Evolutionary conservation across 352 stramenopile genomes (phyloP).

Genomic region (Phytophthora pini): DNA sequence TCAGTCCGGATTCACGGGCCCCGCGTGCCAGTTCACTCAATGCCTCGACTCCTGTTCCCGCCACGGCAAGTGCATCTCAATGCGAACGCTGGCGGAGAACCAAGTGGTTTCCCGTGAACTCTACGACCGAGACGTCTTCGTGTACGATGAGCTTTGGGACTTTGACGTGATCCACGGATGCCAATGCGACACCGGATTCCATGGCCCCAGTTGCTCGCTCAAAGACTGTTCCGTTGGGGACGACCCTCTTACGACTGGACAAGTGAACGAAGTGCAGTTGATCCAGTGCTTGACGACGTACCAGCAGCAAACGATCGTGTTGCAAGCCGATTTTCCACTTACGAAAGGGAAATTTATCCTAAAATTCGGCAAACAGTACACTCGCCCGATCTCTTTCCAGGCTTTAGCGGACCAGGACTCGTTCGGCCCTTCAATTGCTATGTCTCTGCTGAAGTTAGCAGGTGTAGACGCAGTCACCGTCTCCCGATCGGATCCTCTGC

Average conservation of each 20-base stretch:
- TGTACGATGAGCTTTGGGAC: constrained; percentile 75
- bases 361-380: constrained; percentile 69
- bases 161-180: constrained; percentile 81
- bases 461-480: constrained; percentile 50
- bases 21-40: constrained; percentile 66
- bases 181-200: constrained; percentile 70
- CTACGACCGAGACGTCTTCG: constrained; percentile 47
- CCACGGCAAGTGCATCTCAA: constrained; percentile 74
- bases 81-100: constrained; percentile 62
- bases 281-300: constrained; percentile 67
- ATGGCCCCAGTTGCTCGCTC: constrained; percentile 54
- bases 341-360: constrained; percentile 66
- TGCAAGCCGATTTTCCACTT: constrained; percentile 53
- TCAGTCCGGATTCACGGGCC: constrained; percentile 78
- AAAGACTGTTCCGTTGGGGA: constrained; percentile 72
- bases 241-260: constrained; percentile 67
- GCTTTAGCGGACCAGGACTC: constrained; percentile 55
- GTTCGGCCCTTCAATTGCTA: constrained; percentile 56
- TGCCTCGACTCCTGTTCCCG: constrained; percentile 59
- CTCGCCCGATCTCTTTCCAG: constrained; percentile 63
- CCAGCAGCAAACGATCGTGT: constrained; percentile 57
- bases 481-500: constrained; percentile 34
- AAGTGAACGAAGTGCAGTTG: constrained; percentile 73
- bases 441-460: constrained; percentile 47
- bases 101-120: constrained; percentile 57